phyloP scores from a whole-genome alignment of 768 basidiomycete genomes.

The Gymnopilus dilepis region DNA sequence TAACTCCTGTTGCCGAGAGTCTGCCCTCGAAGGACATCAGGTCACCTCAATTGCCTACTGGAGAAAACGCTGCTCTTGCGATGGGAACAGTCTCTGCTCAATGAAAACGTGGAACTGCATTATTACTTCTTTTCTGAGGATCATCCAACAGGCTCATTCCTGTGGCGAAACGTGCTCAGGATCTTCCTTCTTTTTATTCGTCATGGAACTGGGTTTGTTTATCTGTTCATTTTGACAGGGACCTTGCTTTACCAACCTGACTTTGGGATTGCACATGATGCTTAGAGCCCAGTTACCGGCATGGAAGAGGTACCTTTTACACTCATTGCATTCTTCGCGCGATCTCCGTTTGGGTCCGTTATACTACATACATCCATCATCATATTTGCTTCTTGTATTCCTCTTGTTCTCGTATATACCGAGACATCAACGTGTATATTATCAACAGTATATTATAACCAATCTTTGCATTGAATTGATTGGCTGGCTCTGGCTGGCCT shows the following conservation, averaged over 20 bases:
- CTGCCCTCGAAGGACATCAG: conserved; percentile 55
- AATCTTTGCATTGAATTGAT: conserved; percentile 16
- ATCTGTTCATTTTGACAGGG: conserved; percentile 47
- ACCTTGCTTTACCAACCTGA: conserved; percentile 25
- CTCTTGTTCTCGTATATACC: conserved; percentile 38
- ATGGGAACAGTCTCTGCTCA: conserved; percentile 49
- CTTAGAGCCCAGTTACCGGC: conserved; percentile 8
- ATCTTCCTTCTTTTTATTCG: conserved; percentile 30
- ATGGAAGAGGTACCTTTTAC: conserved; percentile 7
- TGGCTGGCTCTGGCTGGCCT: background rate
- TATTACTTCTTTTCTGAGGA: background rate
- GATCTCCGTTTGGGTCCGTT: conserved; percentile 14
- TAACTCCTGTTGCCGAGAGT: conserved; percentile 38
- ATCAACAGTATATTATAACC: conserved; percentile 41
- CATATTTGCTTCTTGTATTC: conserved; percentile 37
- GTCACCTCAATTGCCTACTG: conserved; percentile 63
- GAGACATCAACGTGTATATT: conserved; percentile 44
- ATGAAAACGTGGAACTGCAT: conserved; percentile 28
- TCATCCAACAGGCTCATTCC: background rate
- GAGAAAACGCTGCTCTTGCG: conserved; percentile 63
- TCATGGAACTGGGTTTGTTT: conserved; percentile 48
- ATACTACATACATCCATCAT: conserved; percentile 20
- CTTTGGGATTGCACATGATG: conserved; percentile 14
- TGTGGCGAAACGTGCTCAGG: background rate
- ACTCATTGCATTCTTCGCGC: conserved; percentile 10